Evolutionary conservation across 202 grass and related monocot species (phyloP), one percentile per base, ranked within the genome.

Genomic region (Zoysia matrella): DNA sequence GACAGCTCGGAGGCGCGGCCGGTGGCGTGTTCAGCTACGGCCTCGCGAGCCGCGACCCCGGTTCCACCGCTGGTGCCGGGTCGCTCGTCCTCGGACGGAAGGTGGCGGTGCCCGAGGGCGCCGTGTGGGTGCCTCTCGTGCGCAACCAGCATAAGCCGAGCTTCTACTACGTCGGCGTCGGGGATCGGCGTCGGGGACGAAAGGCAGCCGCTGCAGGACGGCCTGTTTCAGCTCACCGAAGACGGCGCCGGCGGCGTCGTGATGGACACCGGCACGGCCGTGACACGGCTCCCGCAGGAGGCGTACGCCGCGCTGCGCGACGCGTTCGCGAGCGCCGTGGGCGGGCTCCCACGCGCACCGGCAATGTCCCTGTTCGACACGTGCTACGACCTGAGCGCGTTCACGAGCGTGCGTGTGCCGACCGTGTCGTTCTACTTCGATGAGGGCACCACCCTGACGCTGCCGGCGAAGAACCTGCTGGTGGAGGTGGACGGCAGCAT

Each of bases 1-100:
- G 82, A 3, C 95, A 98, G 76, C 85, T 98, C 45, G 89, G 92
- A 0, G 92, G 92, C 36, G 82, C 87, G 0, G 86, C 86, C 5
- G 95, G 95, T 0, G 90, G 92, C 44, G 95, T 88, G 47, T 98
- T 98, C 78, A 91, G 95, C 79, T 98, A 98, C 86, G 95, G 92
- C 87, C 92, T 98, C 2, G 85, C 76, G 18, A 93, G 82, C 84
- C 84, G 86, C 10, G 73, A 78, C 5, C 30, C 69, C 0, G 87
- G 78, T 1, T 72, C 62, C 11, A 43, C 44, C 47, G 55, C 43
- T 41, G 69, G 44, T 50, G 67, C 87, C 14, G 95, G 95, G 9
- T 95, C 92, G 61, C 85, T 98, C 4, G 83, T 95, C 2, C 64
- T 98, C 6, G 95, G 95, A 11, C 82, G 95, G 44, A 67, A 49